A percentile compares a stretch with the other conserved stretches of the same genome.
Conservation (phyloP, 2,329 filamentous ascomycete species). For the Incumbomyces delicatus region DNA sequence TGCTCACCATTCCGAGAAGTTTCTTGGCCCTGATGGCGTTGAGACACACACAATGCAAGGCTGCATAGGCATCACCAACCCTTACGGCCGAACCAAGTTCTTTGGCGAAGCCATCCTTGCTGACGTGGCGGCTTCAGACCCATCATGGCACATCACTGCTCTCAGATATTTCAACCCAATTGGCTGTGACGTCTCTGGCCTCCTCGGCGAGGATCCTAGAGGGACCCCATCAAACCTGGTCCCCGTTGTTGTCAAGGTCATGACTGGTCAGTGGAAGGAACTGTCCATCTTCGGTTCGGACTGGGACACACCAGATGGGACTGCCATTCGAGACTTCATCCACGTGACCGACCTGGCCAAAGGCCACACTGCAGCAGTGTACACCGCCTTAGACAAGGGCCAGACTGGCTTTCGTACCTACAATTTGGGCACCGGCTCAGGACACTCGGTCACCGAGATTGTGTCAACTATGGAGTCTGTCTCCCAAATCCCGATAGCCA, state of each 20-base stretch:
- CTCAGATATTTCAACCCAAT: constrained; percentile 61
- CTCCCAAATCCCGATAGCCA: constrained; percentile 27
- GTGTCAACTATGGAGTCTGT: constrained; percentile 30
- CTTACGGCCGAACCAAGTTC: constrained; percentile 58
- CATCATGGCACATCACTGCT: constrained; percentile 53
- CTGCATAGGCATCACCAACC: constrained; percentile 50
- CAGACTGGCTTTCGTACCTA: constrained; percentile 28
- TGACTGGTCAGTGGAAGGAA: constrained; percentile 44
- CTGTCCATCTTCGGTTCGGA: constrained; percentile 56
- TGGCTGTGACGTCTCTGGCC: constrained; percentile 54
- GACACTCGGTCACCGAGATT: constrained; percentile 31
- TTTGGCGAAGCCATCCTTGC: constrained; percentile 58
- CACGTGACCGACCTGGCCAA: constrained; percentile 57
- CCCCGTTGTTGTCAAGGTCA: constrained; percentile 53
- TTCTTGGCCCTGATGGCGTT: constrained; percentile 34
- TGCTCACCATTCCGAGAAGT: constrained; percentile 41
- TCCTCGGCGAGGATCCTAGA: constrained; percentile 55
- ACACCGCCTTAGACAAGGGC: not conserved
- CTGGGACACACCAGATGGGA: constrained; percentile 57
- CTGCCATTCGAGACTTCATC: constrained; percentile 58
- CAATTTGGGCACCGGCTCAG: constrained; percentile 31
- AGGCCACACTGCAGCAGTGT: constrained; percentile 50
- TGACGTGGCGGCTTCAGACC: constrained; percentile 51
- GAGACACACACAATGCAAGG: constrained; percentile 38
- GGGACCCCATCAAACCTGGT: constrained; percentile 55